phyloP scores from a whole-genome alignment of 176 grass and related monocot genomes.

The Carex littledalei region DNA sequence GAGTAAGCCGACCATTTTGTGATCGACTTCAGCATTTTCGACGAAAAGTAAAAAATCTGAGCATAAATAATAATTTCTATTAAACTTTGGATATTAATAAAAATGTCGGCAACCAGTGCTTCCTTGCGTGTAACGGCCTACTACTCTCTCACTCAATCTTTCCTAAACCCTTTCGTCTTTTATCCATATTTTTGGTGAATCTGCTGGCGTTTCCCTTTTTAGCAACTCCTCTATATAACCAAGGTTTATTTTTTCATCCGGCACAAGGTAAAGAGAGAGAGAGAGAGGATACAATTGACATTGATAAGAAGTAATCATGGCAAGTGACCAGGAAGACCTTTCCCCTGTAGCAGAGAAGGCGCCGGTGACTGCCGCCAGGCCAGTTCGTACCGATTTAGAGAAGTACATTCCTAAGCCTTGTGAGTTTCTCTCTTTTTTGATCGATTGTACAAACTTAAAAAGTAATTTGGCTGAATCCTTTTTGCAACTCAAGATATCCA shows the following conservation, averaged over 20 bases:
- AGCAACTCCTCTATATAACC: not conserved
- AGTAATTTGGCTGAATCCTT: not conserved
- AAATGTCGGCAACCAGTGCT: not conserved
- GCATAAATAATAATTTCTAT: no score
- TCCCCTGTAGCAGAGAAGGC: conserved; percentile 22
- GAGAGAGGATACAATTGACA: not conserved
- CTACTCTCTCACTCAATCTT: not conserved
- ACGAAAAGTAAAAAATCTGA: no score
- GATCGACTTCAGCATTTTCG: no score
- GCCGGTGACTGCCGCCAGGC: conserved; percentile 25
- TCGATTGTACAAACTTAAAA: not conserved
- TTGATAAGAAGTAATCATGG: not conserved
- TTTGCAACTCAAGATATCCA: not conserved
- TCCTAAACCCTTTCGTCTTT: not conserved
- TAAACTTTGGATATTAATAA: no score
- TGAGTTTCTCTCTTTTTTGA: conserved; percentile 1
- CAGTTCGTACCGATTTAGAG: conserved; percentile 24
- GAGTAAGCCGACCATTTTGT: no score
- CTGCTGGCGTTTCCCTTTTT: not conserved
- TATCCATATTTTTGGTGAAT: conserved; percentile 1
- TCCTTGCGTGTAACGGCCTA: not conserved
- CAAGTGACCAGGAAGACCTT: conserved; percentile 5
- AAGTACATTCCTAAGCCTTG: conserved; percentile 33
- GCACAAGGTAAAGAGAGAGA: not conserved
- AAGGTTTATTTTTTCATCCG: not conserved